Evolutionary conservation across 805 yeast species (phyloP), one percentile per base, ranked within the genome.

Genomic region (Helenozyma rhizophorensis): DNA sequence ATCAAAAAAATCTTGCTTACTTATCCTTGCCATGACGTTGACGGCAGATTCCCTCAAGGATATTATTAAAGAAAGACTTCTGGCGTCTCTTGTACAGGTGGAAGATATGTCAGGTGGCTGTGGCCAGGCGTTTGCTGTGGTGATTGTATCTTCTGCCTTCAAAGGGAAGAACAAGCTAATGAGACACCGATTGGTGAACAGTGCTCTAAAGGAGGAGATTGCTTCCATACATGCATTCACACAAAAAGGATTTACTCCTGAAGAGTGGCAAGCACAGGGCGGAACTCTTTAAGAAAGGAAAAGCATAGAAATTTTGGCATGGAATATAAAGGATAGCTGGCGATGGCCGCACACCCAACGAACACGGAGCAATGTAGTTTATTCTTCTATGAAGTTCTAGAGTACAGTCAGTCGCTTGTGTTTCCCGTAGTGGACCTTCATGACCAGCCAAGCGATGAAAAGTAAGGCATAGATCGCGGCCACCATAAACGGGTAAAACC

Each of bases 61-160:
- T 10, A 59, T 70, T 16, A 79, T 83, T 31, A 62, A 67, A 27
- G 71, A 71, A 12, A 57, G 82, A 25, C 70, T 84, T n/a, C 62
- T 64, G 14, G 87, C 93, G 21, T 27, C 35, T 0, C 74, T 80
- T 39, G 86, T 80, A 9, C 82, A 80, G 48, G 88, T 85, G 6
- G 80, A 74, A 39, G 95, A 85, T 45, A 62, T 68, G 45, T 67
- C 80, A 27, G 95, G 95, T 11, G 99, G 99, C 1, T 93, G 99
- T 61, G 99, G 99, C 4, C 96, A 90, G 58, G 96, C 97, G 2
- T 90, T 89, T 59, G 96, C 94, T 23, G 96, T 88, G 21, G 74
- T 85, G 6, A 89, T 94, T 17, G 96, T 93, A 8, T 60, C 80
- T 5, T 70, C 76, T 27, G 52, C 67, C 14, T 93, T 94, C 57